Conservation (phyloP, 805 yeast species). For the Lachancea sp. region DNA sequence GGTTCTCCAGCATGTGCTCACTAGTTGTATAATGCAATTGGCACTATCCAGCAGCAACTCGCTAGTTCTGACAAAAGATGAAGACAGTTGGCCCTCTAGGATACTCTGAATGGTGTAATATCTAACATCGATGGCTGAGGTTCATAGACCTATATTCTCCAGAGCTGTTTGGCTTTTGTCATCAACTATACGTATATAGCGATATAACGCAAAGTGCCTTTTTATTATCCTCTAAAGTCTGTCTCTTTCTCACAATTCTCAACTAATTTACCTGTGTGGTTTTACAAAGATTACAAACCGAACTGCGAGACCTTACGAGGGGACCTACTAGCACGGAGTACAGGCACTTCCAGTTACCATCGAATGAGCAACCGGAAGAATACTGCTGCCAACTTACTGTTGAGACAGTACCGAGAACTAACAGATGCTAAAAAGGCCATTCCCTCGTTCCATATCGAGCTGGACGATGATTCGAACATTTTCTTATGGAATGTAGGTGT, state of each 20-base stretch:
- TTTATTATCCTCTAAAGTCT: neutral
- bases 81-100: too few relatives aligned
- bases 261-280: neutral
- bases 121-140: too few relatives aligned
- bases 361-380: slow-evolving; percentile 32
- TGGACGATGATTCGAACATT: slow-evolving; percentile 52
- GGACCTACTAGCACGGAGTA: too few relatives aligned
- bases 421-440: slow-evolving; percentile 86
- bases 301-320: neutral
- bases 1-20: too few relatives aligned
- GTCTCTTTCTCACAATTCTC: neutral
- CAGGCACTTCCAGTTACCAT: too few relatives aligned
- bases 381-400: slow-evolving; percentile 74
- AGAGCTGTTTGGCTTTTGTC: too few relatives aligned
- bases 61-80: too few relatives aligned
- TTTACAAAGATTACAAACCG: neutral
- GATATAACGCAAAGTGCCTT: neutral
- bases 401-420: slow-evolving; percentile 90
- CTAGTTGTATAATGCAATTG: too few relatives aligned
- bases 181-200: neutral
- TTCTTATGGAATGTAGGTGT: slow-evolving; percentile 80
- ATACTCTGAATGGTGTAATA: too few relatives aligned
- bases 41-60: too few relatives aligned
- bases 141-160: too few relatives aligned
- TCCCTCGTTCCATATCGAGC: slow-evolving; percentile 63